Conservation (phyloP, 805 yeast species). For the Candida sanyiensis region DNA sequence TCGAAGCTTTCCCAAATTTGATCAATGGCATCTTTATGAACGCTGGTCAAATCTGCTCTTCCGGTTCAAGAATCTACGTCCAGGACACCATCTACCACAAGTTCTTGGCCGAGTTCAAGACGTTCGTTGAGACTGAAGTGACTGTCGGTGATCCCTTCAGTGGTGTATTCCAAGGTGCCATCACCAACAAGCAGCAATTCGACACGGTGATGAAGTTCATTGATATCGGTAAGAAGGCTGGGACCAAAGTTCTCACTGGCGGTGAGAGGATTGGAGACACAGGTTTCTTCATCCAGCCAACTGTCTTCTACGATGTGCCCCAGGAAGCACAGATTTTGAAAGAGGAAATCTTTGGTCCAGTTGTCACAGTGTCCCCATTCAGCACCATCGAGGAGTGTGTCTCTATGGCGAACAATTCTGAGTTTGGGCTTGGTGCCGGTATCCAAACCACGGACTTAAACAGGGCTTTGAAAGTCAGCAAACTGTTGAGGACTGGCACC, state of each 20-base stretch:
- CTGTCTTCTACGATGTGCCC: conserved; percentile 41
- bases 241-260: conserved; percentile 45
- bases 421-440: conserved; percentile 44
- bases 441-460: conserved; percentile 36
- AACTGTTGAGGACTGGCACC: conserved; percentile 41
- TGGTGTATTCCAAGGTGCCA: conserved; percentile 47
- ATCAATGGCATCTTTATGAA: conserved; percentile 52
- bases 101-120: conserved; percentile 36
- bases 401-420: conserved; percentile 36
- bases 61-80: conserved; percentile 54
- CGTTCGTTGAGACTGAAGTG: conserved; percentile 31
- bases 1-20: conserved; percentile 45
- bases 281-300: conserved; percentile 40
- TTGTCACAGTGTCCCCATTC: conserved; percentile 38
- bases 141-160: conserved; percentile 41
- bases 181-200: conserved; percentile 46
- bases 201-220: conserved; percentile 41
- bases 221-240: conserved; percentile 44
- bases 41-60: conserved; percentile 62
- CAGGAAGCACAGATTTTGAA: conserved; percentile 36
- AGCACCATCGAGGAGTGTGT: conserved; percentile 40
- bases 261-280: conserved; percentile 33
- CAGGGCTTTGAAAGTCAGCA: conserved; percentile 36
- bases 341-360: conserved; percentile 54
- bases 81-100: conserved; percentile 51